Percentiles rank a stretch among this genome's conserved stretches.
These are phyloP conservation scores for Rhizophora apiculata DNA, from an alignment of 345 rosid species.

Conservation along the genomic window DNA sequence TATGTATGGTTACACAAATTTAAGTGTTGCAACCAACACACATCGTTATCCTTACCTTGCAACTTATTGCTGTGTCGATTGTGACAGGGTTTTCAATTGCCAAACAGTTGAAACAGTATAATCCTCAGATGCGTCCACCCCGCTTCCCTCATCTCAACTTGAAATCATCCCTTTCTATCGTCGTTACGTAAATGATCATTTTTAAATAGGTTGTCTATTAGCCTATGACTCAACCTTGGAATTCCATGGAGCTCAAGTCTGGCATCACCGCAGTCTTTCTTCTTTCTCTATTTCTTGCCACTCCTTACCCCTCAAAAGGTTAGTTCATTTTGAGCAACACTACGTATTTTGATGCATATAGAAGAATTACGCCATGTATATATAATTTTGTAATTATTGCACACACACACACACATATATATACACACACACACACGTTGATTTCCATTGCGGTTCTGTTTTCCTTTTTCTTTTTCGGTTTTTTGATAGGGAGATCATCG, in stretches of 20 bases:
- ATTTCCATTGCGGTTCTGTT: no score
- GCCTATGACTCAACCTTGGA: neutral
- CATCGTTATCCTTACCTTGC: constrained; percentile 19
- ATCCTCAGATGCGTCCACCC: neutral
- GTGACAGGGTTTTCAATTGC: constrained; percentile 18
- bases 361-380: no score
- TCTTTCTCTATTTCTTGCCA: constrained; percentile 26
- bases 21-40: constrained; percentile 30
- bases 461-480: neutral
- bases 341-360: no score
- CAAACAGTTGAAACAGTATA: neutral
- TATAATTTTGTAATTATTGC: neutral
- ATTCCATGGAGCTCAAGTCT: constrained; percentile 30
- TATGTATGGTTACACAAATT: constrained; percentile 12
- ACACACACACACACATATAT: neutral
- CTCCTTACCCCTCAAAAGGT: constrained; percentile 29
- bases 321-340: neutral
- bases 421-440: neutral
- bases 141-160: neutral
- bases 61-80: constrained; percentile 30
- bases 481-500: neutral
- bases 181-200: neutral
- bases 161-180: neutral
- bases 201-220: neutral
- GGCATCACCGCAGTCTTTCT: constrained; percentile 15